A percentile compares a stretch with the other conserved stretches of the same genome.
These are phyloP conservation scores for Talaromyces sp. DNA, from an alignment of 2,329 filamentous ascomycete genomes.

Conservation along the genomic window DNA sequence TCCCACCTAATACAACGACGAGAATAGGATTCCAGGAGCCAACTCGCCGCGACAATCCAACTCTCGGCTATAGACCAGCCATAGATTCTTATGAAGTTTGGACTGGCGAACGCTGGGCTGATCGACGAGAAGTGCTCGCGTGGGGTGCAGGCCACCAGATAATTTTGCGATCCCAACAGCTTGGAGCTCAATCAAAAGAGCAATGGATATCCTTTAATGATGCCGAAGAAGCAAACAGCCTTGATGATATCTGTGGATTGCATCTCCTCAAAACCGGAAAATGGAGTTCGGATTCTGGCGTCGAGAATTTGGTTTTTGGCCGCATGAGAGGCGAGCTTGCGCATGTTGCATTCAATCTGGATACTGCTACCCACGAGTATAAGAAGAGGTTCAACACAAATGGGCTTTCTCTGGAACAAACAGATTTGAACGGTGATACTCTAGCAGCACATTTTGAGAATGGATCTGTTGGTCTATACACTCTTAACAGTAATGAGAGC, in stretches of 20 bases:
- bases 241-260: slow-evolving; percentile 63
- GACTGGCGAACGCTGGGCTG: slow-evolving; percentile 49
- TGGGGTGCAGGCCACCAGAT: slow-evolving; percentile 65
- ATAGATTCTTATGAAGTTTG: slow-evolving; percentile 62
- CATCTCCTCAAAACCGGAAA: slow-evolving; percentile 54
- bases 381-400: slow-evolving; percentile 50
- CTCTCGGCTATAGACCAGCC: slow-evolving; percentile 60
- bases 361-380: slow-evolving; percentile 32
- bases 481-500: slow-evolving; percentile 35
- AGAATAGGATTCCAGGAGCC: slow-evolving; percentile 36
- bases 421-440: slow-evolving; percentile 50
- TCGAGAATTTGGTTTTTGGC: slow-evolving; percentile 57
- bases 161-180: slow-evolving; percentile 53
- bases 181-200: slow-evolving; percentile 36
- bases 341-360: slow-evolving; percentile 39
- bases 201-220: slow-evolving; percentile 58
- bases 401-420: slow-evolving; percentile 49
- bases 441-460: slow-evolving; percentile 58
- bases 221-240: slow-evolving; percentile 53
- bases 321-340: slow-evolving; percentile 59
- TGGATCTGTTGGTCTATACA: slow-evolving; percentile 52
- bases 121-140: slow-evolving; percentile 59
- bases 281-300: slow-evolving; percentile 36
- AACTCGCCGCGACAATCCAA: slow-evolving; percentile 51
- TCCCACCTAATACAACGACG: slow-evolving; percentile 47